Evolutionary conservation across 345 rosid genomes (phyloP), one percentile per base, ranked within the genome.

Genomic region (Barbarea vulgaris): DNA sequence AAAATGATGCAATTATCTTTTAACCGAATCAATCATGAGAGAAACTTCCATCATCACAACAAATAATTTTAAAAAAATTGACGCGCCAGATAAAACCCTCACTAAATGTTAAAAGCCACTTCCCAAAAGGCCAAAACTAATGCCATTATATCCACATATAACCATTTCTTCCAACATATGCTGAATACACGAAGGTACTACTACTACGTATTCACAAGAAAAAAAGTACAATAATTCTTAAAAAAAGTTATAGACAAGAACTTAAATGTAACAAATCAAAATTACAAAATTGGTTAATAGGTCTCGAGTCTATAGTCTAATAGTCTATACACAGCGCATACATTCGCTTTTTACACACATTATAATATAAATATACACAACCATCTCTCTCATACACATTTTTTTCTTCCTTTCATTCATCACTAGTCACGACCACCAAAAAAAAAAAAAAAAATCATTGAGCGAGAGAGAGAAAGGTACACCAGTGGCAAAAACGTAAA

Each of bases 41-140:
- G 81, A 77, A 77, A 77, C 77, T 77, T 77, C 81, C 77, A 71
- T 47, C 28, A 47, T 64, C 54, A 17, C 68, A 53, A 41, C 55
- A 36, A 60, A 21, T 48, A 13, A 34, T 58, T 24, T 18, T 10
- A 3, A 9, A 21, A 48, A 17, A 52, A 6, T 5, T 31, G 28
- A 46, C 47, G 19, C 57, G 22, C 39, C 65, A 44, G 52, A 63
- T 28, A n/a, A 22, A 48, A 36, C 31, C n/a, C 15, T 37, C 65
- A 55, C 58, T 44, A 65, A 36, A 59, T 48, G 73, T 66, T 33
- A 75, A 37, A 41, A n/a, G 8, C 31, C 58, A 62, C 27, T 61
- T 42, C 69, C 54, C 13, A 9, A 58, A 54, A 22, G 33, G 63
- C 54, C 13, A 9, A 58, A 54, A 22, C 33, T 31, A 53, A 64